Conservation (phyloP, 371 early-diverging fungal genomes). For the Batkoa obscura region DNA sequence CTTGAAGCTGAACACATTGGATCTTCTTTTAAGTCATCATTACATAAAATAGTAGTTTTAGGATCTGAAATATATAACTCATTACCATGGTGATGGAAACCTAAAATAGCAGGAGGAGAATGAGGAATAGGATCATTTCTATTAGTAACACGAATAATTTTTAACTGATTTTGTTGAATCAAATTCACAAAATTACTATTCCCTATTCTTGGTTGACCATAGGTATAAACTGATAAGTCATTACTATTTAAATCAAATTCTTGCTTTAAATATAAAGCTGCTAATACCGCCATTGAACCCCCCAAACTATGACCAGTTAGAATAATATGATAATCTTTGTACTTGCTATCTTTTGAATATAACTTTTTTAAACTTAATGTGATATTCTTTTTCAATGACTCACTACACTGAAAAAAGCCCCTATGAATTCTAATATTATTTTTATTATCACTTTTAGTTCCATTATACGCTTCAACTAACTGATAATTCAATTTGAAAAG, state of each 20-base stretch:
- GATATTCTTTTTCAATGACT: not conserved
- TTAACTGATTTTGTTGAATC: not conserved
- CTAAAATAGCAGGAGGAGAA: not conserved
- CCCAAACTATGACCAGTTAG: not conserved
- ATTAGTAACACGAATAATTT: not conserved
- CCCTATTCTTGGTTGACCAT: not conserved
- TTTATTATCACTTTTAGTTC: not conserved
- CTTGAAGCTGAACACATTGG: not conserved
- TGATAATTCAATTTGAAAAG: not conserved
- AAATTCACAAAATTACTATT: not conserved
- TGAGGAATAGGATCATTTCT: not conserved
- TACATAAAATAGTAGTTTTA: not conserved
- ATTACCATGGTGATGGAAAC: not conserved
- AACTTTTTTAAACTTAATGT: not conserved
- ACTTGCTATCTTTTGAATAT: not conserved
- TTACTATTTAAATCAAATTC: not conserved
- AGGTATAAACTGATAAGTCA: not conserved
- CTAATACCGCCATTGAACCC: not conserved
- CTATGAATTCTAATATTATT: not conserved
- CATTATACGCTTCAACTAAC: not conserved
- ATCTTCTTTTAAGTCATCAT: not conserved
- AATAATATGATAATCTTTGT: not conserved
- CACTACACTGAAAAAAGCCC: not conserved
- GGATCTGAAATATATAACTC: not conserved
- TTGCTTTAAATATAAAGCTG: not conserved